Evolutionary conservation across 177 flowering plant species (phyloP).

Genomic region (Vitis hybrid): DNA sequence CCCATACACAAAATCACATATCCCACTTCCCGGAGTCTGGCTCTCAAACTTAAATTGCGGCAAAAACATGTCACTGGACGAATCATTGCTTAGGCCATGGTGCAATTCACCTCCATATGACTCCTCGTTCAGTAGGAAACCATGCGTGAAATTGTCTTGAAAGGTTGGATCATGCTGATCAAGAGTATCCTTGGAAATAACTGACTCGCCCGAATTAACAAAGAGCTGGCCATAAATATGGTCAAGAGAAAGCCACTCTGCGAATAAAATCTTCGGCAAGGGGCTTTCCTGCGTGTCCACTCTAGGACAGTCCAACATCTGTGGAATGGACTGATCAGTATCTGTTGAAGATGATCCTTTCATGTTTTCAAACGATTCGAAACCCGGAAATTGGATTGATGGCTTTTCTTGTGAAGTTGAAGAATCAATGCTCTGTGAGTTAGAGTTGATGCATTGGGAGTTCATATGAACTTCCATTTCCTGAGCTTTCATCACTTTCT

Average conservation of each 20-base stretch:
- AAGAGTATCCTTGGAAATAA: conserved; percentile 8
- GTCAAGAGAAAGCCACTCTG: conserved; percentile 68
- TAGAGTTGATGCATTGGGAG: conserved; percentile 13
- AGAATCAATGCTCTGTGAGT: conserved; percentile 14
- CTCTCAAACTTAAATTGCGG: conserved; percentile 33
- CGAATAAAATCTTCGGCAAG: conserved; percentile 65
- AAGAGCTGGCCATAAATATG: conserved; percentile 16
- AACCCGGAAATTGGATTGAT: conserved; percentile 16
- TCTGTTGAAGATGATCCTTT: conserved; percentile 18
- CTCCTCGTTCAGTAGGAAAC: conserved; percentile 17
- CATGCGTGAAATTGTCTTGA: conserved; percentile 8
- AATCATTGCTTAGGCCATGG: conserved; percentile 6
- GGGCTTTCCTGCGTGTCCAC: conserved; percentile 10
- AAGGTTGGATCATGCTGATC: conserved; percentile 8
- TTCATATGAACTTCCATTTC: conserved; percentile 19
- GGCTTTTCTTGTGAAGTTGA: conserved; percentile 15
- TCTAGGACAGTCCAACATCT: not conserved
- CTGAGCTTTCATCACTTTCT: conserved; percentile 39
- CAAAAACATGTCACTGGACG: conserved; percentile 7
- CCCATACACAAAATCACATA: conserved; percentile 33
- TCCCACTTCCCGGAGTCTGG: conserved; percentile 32
- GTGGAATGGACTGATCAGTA: conserved; percentile 18
- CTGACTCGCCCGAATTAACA: conserved; percentile 7
- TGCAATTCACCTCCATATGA: conserved; percentile 19
- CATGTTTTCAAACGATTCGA: conserved; percentile 21